Evolutionary conservation across 305 asterid genomes (phyloP).

Genomic region (Rubia balearica): DNA sequence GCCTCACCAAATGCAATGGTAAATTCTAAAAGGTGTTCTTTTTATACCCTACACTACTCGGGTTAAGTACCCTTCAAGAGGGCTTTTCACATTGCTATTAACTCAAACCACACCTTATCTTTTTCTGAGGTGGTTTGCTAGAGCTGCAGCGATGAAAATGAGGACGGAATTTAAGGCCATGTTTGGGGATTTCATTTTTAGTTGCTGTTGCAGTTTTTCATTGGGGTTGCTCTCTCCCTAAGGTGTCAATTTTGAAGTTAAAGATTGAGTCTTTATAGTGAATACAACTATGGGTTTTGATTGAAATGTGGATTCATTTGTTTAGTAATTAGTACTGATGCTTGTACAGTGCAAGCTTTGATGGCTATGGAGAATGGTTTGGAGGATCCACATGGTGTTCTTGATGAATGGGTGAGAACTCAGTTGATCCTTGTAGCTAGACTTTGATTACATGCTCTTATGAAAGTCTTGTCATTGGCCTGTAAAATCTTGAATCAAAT

Average conservation of each 20-base stretch:
- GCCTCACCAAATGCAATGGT: slow-evolving; percentile 29
- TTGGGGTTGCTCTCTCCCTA: slow-evolving; percentile 67
- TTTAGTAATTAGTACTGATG: not conserved
- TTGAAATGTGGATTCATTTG: not conserved
- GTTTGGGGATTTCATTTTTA: slow-evolving; percentile 29
- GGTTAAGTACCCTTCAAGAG: slow-evolving; percentile 26
- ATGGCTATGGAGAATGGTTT: slow-evolving; percentile 63
- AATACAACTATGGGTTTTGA: not conserved
- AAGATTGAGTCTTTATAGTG: not conserved
- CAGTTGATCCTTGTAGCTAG: slow-evolving; percentile 99
- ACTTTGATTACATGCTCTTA: slow-evolving; percentile 88
- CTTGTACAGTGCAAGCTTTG: slow-evolving; percentile 71
- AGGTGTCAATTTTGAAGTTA: slow-evolving; percentile 98
- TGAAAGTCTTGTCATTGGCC: slow-evolving; percentile 76
- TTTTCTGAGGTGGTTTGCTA: slow-evolving; percentile 14
- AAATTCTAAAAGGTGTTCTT: slow-evolving; percentile 26
- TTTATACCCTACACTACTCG: slow-evolving; percentile 30
- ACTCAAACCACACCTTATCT: slow-evolving; percentile 15
- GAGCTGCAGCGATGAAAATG: slow-evolving; percentile 29
- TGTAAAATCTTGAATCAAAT: slow-evolving; percentile 40
- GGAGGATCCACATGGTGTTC: slow-evolving; percentile 88
- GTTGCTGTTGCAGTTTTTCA: slow-evolving; percentile 43
- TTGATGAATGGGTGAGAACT: slow-evolving; percentile 89
- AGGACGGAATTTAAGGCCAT: slow-evolving; percentile 27
- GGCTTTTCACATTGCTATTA: slow-evolving; percentile 19